Conservation (phyloP, 1,139 yeast species). For the Nakaseomyces sp. region DNA sequence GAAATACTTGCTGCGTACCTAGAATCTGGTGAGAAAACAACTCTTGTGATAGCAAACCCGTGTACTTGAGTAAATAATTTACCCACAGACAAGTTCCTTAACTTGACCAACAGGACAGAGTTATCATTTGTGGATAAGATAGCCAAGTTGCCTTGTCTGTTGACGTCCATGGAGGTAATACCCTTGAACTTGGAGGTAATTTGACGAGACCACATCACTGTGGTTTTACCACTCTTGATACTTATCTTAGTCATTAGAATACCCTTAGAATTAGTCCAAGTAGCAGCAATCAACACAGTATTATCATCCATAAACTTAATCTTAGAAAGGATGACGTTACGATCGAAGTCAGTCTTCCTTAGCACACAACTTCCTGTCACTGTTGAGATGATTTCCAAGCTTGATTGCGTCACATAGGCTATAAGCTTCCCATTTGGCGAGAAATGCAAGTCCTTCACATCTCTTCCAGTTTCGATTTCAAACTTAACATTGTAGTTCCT, state of each 20-base stretch:
- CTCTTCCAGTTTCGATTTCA: conserved; percentile 46
- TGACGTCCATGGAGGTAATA: conserved; percentile 59
- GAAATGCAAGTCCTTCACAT: conserved; percentile 41
- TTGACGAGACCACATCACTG: conserved; percentile 37
- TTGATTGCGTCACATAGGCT: conserved; percentile 46
- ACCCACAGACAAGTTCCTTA: conserved; percentile 44
- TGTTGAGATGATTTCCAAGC: conserved; percentile 43
- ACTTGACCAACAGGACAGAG: conserved; percentile 51
- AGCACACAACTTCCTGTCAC: conserved; percentile 36
- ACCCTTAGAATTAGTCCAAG: conserved; percentile 40
- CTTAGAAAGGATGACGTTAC: conserved; percentile 42
- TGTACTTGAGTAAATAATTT: conserved; percentile 58
- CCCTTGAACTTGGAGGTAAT: conserved; percentile 52
- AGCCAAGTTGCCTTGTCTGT: conserved; percentile 38
- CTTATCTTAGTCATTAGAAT: conserved; percentile 29
- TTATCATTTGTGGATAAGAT: conserved; percentile 74
- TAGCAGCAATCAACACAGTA: conserved; percentile 46
- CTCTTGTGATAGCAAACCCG: conserved; percentile 70
- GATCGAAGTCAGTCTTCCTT: conserved; percentile 30
- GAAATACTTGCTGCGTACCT: conserved; percentile 65
- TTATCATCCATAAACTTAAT: conserved; percentile 49
- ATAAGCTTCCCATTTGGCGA: conserved; percentile 45
- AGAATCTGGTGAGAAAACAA: conserved; percentile 66
- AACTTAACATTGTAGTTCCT: conserved; percentile 42
- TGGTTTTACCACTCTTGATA: conserved; percentile 28